Base-by-base conservation (phyloP, 179 eudicot genomes). In the Gypsophila paniculata region DNA sequence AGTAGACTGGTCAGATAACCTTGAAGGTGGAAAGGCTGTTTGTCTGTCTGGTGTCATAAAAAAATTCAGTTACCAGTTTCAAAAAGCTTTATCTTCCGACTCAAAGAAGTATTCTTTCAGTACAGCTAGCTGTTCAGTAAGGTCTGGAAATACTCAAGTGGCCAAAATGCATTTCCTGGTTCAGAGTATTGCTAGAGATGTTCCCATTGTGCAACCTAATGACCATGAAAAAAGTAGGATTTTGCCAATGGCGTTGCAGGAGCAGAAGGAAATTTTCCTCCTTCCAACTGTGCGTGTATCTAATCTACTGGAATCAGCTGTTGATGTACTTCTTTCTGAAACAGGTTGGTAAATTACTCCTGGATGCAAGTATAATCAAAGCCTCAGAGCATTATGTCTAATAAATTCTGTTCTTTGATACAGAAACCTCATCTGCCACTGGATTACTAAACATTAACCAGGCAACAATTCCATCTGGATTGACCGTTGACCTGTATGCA, bases 251-350 rank as follows among this genome's bases (percentile, higher is more conserved):
- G 90, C 96, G 26, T 75, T 95, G 71, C 91, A 74, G 78, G 87
- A 88, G 81, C 96, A 92, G 85, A 95, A 89, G 82, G 98, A 95
- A 79, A 76, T 95, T 70, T 87, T 81, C 82, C 76, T 95, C 75
- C 91, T 95, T 83, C 99, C 99, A 71, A 90, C 99, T 70, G 78
- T 95, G 76, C 81, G 76, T 72, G 83, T 95, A 74, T 79, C 79
- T 54, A 95, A 95, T 78, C 79, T 95, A 69, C 84, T 95, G 82
- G 86, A 92, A 61, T 78, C 79, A 64, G 96, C 90, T 78, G 76
- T 95, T 68, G 87, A 82, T 77, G 96, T 95, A 73, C 85, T 82
- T 65, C 78, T 95, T 67, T 84, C 84, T 67, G 96, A 90, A 79
- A 76, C 74, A 81, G 99, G 99, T 91, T 38, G 8, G 22, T 46